Base-by-base conservation (phyloP, 768 basidiomycete genomes). In the Russula vinacea region DNA sequence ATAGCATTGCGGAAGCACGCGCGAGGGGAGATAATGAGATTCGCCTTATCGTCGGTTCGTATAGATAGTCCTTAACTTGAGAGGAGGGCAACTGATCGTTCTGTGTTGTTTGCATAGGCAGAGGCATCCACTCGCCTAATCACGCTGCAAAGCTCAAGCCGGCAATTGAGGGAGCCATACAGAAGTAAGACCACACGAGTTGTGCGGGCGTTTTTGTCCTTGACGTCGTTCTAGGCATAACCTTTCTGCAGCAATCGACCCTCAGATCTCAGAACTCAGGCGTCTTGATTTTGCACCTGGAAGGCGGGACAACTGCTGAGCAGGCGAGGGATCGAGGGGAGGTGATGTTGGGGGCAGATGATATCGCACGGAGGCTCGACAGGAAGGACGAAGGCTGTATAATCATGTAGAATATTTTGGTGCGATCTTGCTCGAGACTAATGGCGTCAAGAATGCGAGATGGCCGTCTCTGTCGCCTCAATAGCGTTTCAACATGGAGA, bases 131-230 rank as follows among this genome's bases (percentile, higher is more conserved):
- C 74, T 93, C 90, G 19, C 76, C 80, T 32, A 81, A 82, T 3
- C 86, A 88, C 52, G 79, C 83, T 7, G 89, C 91, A 0, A 98
- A 96, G 77, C 81, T 98, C 71, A 94, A 89, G 72, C 96, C 95
- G 37, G 95, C 94, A 6, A 87, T 98, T 56, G 89, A 92, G 73
- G 87, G 89, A 42, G 77, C 96, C 56, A 90, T 96, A 84, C 78
- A 81, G 68, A 92, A 88, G 90, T 92, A 70, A 47, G 82, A 3
- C 68, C 22, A 7, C 52, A 47, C 32, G 5, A 22, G 37, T 55
- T 35, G 19, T 42, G 35, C 11, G 22, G 29, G 10, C 16, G n/a
- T 40, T 14, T 53, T 6, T 33, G 37, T 40, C 17, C 49, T 49
- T 59, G 5, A 16, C 39, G 11, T 42, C n/a, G 53, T 56, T 17